phyloP scores from a whole-genome alignment of 73 alveolate genomes.

The Urostyla sp. region DNA sequence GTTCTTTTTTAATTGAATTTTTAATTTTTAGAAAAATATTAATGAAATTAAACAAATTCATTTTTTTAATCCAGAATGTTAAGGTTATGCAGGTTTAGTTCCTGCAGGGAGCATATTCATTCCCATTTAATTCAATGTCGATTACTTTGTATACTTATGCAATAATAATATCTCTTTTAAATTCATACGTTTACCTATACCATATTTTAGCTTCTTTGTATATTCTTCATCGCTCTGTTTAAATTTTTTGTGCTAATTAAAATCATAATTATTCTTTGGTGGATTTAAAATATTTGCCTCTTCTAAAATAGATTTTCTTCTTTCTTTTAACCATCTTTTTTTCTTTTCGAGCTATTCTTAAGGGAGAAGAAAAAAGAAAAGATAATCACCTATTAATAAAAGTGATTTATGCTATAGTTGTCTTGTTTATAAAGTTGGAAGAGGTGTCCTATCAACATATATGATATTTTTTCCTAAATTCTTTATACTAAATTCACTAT shows the following conservation, averaged over 20 bases:
- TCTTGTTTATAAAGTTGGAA: constrained; percentile 3
- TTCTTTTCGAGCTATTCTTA: constrained; percentile 43
- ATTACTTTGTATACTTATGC: too few species aligned
- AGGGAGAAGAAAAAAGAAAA: constrained; percentile 47
- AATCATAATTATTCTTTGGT: constrained; percentile 54
- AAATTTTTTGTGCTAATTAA: constrained; percentile 10
- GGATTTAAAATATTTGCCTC: constrained; percentile 54
- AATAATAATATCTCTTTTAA: constrained; percentile 43
- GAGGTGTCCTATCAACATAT: constrained; percentile 44
- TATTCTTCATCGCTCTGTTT: not conserved
- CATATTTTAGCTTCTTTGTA: constrained; percentile 31
- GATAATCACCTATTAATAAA: constrained; percentile 36
- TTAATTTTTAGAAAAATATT: not conserved
- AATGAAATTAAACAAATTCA: not conserved
- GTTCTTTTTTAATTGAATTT: not conserved
- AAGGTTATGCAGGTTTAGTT: constrained; percentile 41
- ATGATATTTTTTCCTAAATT: constrained; percentile 34
- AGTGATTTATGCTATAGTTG: constrained; percentile 32
- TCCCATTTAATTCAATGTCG: constrained; percentile 38
- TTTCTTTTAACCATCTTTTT: constrained; percentile 28
- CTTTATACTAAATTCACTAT: constrained; percentile 6
- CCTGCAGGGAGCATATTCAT: constrained; percentile 48
- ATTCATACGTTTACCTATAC: constrained; percentile 50
- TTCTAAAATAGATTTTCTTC: constrained; percentile 40
- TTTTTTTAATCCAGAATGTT: constrained; percentile 8